Evolutionary conservation across 2,329 filamentous ascomycete genomes (phyloP).

Genomic region (Colletotrichum spinosum): DNA sequence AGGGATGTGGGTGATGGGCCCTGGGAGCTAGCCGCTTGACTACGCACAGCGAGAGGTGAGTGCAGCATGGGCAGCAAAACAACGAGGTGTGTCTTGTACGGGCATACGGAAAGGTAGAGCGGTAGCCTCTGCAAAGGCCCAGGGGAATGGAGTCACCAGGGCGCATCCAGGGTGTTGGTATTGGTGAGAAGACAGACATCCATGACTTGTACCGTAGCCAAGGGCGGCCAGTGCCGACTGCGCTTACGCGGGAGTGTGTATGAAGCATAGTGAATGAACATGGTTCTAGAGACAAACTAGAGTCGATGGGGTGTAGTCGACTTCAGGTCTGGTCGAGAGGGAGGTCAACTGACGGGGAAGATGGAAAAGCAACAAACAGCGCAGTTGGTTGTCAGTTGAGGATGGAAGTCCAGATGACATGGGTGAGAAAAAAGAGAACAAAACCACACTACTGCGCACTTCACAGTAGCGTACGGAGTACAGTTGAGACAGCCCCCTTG

Average conservation of each 20-base stretch:
- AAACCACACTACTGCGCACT: too few relatives aligned
- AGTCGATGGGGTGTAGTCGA: background rate
- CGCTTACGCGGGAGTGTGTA: slow-evolving; percentile 22
- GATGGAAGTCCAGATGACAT: slow-evolving; percentile 14
- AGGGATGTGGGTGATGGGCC: slow-evolving; percentile 25
- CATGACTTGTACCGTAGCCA: background rate
- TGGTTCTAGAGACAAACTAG: slow-evolving; percentile 5
- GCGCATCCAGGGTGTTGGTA: slow-evolving; percentile 9
- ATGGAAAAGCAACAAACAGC: slow-evolving; percentile 2
- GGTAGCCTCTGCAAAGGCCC: background rate
- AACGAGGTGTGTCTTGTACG: background rate
- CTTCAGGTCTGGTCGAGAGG: background rate
- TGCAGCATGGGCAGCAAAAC: background rate
- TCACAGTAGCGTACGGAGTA: background rate
- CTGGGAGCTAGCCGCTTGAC: slow-evolving; percentile 11
- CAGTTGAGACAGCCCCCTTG: slow-evolving; percentile 26
- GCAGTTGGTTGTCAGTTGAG: slow-evolving; percentile 11
- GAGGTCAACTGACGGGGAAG: background rate
- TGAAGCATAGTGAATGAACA: slow-evolving; percentile 14
- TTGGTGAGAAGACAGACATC: background rate
- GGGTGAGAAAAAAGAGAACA: background rate
- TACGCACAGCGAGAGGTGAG: slow-evolving; percentile 10
- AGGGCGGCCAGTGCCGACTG: slow-evolving; percentile 27
- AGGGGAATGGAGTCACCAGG: slow-evolving; percentile 15
- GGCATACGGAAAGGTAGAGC: background rate